Evolutionary conservation across 2,329 filamentous ascomycete genomes (phyloP).

Genomic region (Aurifilum marmelostoma): DNA sequence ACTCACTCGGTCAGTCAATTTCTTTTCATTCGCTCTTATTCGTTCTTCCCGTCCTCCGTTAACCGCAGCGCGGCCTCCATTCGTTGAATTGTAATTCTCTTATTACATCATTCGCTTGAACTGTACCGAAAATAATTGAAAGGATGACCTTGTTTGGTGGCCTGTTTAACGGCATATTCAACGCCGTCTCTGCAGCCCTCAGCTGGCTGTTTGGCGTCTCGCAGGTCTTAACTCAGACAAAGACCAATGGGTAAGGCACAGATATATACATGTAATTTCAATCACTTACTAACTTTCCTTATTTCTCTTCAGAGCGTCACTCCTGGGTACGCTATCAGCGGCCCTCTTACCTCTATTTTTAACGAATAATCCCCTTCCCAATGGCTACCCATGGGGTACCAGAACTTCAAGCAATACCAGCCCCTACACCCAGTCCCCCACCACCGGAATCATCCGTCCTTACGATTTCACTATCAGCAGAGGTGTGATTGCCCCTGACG

Average conservation of each 20-base stretch:
- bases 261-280: no score
- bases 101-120: slow-evolving; percentile 22
- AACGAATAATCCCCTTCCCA: slow-evolving; percentile 51
- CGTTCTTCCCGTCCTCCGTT: slow-evolving; percentile 18
- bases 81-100: not conserved
- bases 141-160: slow-evolving; percentile 34
- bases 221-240: slow-evolving; percentile 37
- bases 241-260: slow-evolving; percentile 45
- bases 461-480: slow-evolving; percentile 59
- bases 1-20: slow-evolving; percentile 11
- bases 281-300: slow-evolving; percentile 19
- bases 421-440: slow-evolving; percentile 52
- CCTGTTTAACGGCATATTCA: slow-evolving; percentile 18
- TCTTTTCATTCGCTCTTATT: slow-evolving; percentile 14
- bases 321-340: slow-evolving; percentile 45
- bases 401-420: slow-evolving; percentile 48
- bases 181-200: slow-evolving; percentile 19
- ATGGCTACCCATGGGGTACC: slow-evolving; percentile 57
- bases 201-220: slow-evolving; percentile 33
- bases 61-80: not conserved
- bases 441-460: slow-evolving; percentile 57
- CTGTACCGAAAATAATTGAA: not conserved
- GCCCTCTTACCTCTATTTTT: slow-evolving; percentile 48
- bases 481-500: slow-evolving; percentile 57
- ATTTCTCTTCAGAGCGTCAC: slow-evolving; percentile 44